These are phyloP conservation scores for Salix exigua DNA, from an alignment of 345 rosid species.

Conservation along the genomic window DNA sequence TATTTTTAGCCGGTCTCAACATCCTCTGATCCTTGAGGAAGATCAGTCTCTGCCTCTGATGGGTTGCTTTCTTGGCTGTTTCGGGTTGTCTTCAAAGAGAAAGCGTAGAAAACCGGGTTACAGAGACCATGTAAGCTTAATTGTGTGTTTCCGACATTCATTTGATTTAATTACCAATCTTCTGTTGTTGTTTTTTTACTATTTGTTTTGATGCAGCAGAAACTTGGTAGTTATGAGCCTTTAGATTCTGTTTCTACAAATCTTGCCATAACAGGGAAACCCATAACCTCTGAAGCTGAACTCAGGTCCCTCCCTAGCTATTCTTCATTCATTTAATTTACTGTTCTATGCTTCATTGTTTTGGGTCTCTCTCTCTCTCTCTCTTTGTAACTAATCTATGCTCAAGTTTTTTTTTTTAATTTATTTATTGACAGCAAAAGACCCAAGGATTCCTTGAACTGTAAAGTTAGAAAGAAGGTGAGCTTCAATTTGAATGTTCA, in stretches of 20 bases:
- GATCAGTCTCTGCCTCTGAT: slow-evolving; percentile 1
- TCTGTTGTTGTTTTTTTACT: not conserved
- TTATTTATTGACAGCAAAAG: slow-evolving; percentile 1
- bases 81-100: slow-evolving; percentile 25
- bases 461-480: slow-evolving; percentile 27
- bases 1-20: slow-evolving; percentile 4
- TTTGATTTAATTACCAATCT: not conserved
- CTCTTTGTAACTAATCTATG: not conserved
- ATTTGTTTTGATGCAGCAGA: slow-evolving; percentile 2
- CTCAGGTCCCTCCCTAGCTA: slow-evolving; percentile 35
- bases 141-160: not conserved
- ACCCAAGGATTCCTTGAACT: slow-evolving; percentile 22
- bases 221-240: slow-evolving; percentile 24
- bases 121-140: slow-evolving; percentile 18
- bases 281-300: slow-evolving; percentile 30
- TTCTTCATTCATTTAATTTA: not conserved
- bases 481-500: slow-evolving; percentile 33
- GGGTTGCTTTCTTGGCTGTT: slow-evolving; percentile 35
- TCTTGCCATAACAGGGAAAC: slow-evolving; percentile 21
- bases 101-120: slow-evolving; percentile 19
- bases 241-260: slow-evolving; percentile 41
- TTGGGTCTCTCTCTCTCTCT: not conserved
- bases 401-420: not conserved
- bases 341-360: not conserved
- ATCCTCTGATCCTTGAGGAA: not conserved